These are phyloP conservation scores for Tuber indicum DNA, from an alignment of 495 filamentous ascomycete genomes.

Conservation along the genomic window DNA sequence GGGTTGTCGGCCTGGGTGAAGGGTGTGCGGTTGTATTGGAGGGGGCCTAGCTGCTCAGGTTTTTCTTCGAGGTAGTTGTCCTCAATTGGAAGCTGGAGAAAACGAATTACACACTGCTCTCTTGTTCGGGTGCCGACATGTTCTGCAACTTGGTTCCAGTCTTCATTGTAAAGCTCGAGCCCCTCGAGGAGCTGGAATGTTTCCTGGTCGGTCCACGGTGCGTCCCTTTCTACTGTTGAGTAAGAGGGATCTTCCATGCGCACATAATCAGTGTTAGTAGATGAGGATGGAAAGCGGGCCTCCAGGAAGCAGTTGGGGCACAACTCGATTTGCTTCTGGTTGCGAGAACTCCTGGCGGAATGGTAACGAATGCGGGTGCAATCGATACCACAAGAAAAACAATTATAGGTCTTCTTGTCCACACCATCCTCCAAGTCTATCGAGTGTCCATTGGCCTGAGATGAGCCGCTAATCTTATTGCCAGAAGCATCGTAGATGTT, in stretches of 20 bases:
- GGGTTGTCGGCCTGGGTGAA: conserved; percentile 89
- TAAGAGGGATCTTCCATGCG: conserved; percentile 82
- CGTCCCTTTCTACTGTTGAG: conserved; percentile 66
- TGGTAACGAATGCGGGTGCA: conserved; percentile 90
- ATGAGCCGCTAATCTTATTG: conserved; percentile 60
- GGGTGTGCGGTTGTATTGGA: conserved; percentile 66
- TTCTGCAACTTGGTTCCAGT: conserved; percentile 87
- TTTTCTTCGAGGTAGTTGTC: conserved; percentile 80
- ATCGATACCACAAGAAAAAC: conserved; percentile 84
- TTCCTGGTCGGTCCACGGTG: conserved; percentile 86
- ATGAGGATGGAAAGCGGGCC: conserved; percentile 66
- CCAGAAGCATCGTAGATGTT: conserved; percentile 93
- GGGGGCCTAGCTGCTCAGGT: conserved; percentile 53
- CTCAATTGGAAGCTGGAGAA: conserved; percentile 84
- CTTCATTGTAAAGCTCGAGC: conserved; percentile 83
- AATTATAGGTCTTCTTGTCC: conserved; percentile 64
- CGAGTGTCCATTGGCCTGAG: conserved; percentile 64
- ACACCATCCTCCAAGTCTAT: conserved; percentile 57
- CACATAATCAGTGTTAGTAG: conserved; percentile 61
- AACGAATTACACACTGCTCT: conserved; percentile 94
- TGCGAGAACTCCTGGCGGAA: conserved; percentile 57
- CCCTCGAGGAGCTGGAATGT: conserved; percentile 78
- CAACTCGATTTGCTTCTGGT: conserved; percentile 48
- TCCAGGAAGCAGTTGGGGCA: conserved; percentile 87
- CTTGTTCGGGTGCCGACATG: conserved; percentile 86